phyloP scores from a whole-genome alignment of 75 land plant genomes.

The Sequoiadendron giganteum region DNA sequence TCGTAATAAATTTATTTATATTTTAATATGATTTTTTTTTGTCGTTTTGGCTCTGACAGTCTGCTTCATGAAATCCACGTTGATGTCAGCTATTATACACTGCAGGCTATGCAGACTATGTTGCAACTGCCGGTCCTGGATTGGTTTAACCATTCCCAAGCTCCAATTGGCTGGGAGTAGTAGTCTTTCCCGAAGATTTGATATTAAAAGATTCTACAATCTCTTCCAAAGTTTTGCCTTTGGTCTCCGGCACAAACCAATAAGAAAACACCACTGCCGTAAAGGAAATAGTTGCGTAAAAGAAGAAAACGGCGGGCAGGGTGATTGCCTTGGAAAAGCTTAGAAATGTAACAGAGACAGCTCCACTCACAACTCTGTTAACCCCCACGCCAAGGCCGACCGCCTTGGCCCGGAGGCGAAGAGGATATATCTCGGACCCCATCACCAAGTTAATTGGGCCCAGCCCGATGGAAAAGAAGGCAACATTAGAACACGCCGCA shows the following conservation, averaged over 20 bases:
- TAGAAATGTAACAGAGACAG: too few relatives aligned
- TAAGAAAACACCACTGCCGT: constrained; percentile 57
- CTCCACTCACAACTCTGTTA: too few relatives aligned
- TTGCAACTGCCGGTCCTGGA: not conserved
- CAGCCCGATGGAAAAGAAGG: constrained; percentile 70
- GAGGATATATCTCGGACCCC: too few relatives aligned
- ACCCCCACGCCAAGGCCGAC: too few relatives aligned
- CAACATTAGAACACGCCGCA: constrained; percentile 43
- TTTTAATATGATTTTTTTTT: too few relatives aligned
- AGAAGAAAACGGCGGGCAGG: constrained; percentile 72
- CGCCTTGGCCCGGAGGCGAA: too few relatives aligned
- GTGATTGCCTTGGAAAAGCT: constrained; percentile 9
- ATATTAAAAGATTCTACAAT: constrained; percentile 44
- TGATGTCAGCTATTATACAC: too few relatives aligned
- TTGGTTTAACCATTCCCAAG: not conserved
- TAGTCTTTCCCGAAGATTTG: not conserved
- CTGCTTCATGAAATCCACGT: too few relatives aligned
- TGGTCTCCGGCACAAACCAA: constrained; percentile 71
- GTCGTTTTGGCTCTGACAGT: too few relatives aligned
- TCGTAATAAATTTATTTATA: too few relatives aligned
- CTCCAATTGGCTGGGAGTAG: not conserved
- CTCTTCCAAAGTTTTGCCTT: constrained; percentile 76
- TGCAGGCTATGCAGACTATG: too few relatives aligned
- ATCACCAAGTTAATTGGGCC: constrained; percentile 44
- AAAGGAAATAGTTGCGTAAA: constrained; percentile 48